phyloP scores from a whole-genome alignment of 2,329 filamentous ascomycete genomes.

The Talaromyces sp. region DNA sequence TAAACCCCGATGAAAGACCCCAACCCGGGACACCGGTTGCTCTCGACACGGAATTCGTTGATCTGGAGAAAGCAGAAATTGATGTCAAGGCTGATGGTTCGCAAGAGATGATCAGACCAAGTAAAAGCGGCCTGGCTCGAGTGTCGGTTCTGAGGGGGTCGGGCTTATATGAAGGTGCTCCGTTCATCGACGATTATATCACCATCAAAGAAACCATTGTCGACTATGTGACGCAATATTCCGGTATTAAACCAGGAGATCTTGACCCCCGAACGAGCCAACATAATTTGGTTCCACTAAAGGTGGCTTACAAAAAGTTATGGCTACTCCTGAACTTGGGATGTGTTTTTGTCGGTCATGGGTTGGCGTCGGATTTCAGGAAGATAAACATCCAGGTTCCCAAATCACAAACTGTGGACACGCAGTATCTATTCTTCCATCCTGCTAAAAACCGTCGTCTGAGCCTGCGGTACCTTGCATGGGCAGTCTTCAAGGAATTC shows the following conservation, averaged over 20 bases:
- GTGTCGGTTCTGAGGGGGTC: conserved; percentile 80
- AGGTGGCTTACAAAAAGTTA: conserved; percentile 93
- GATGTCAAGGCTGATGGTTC: conserved; percentile 94
- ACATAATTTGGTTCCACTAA: conserved; percentile 80
- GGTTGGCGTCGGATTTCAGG: conserved; percentile 89
- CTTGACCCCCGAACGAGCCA: conserved; percentile 71
- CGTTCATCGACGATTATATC: conserved; percentile 98
- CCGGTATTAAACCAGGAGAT: conserved; percentile 81
- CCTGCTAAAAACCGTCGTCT: conserved; percentile 76
- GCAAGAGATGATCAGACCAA: conserved; percentile 84
- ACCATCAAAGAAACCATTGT: conserved; percentile 84
- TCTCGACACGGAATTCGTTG: conserved; percentile 94
- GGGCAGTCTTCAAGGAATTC: conserved; percentile 84
- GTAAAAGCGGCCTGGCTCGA: conserved; percentile 84
- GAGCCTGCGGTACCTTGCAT: conserved; percentile 84
- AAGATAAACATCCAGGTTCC: conserved; percentile 98
- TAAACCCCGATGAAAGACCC: conserved; percentile 57
- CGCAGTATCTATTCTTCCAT: conserved; percentile 84
- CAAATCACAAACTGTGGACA: conserved; percentile 85
- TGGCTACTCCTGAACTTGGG: conserved; percentile 95
- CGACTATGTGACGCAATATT: conserved; percentile 92
- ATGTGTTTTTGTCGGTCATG: conserved; percentile 89
- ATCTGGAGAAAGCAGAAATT: conserved; percentile 86
- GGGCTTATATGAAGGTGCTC: conserved; percentile 70
- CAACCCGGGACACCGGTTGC: conserved; percentile 71